A percentile compares a stretch with the other conserved stretches of the same genome.
Evolutionary conservation across 495 filamentous ascomycete genomes (phyloP).

Genomic region (Venustampulla echinocandica): DNA sequence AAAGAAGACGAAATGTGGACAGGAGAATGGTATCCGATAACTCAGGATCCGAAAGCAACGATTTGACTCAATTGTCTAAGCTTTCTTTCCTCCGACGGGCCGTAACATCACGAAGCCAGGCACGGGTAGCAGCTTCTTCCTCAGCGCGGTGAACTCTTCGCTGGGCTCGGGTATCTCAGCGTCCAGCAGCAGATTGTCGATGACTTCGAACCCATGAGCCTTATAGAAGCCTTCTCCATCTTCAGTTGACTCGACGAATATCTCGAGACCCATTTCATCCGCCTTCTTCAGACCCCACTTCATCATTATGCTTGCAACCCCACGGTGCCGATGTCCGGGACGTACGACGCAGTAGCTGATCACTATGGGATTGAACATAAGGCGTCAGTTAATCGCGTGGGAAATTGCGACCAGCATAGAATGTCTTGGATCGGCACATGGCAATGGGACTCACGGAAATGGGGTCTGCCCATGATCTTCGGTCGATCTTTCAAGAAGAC

Average conservation of each 20-base stretch:
- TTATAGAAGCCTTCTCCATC: slow-evolving; percentile 33
- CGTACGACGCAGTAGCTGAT: slow-evolving; percentile 26
- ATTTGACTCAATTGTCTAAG: neutral
- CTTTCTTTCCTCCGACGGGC: slow-evolving; percentile 6
- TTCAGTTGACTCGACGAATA: slow-evolving; percentile 36
- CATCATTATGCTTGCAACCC: slow-evolving; percentile 30
- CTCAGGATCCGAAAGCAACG: too few relatives aligned
- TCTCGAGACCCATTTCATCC: slow-evolving; percentile 30
- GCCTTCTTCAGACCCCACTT: slow-evolving; percentile 37
- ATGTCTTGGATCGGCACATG: too few relatives aligned
- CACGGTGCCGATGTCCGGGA: slow-evolving; percentile 31
- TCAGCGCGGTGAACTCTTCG: slow-evolving; percentile 9
- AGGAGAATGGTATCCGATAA: too few relatives aligned
- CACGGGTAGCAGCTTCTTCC: slow-evolving; percentile 19
- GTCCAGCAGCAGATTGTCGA: slow-evolving; percentile 13
- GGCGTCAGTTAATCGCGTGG: neutral
- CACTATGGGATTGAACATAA: slow-evolving; percentile 18
- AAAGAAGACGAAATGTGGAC: too few relatives aligned
- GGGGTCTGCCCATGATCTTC: slow-evolving; percentile 26
- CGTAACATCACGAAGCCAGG: slow-evolving; percentile 20
- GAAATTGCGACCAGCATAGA: slow-evolving; percentile 5
- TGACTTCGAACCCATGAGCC: slow-evolving; percentile 26
- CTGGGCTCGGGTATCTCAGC: slow-evolving; percentile 12
- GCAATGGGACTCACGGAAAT: slow-evolving; percentile 25
- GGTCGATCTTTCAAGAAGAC: slow-evolving; percentile 25